Percentiles rank a stretch among this genome's conserved stretches.
Conservation (phyloP, 768 basidiomycete species). For the Podaxis sp. region DNA sequence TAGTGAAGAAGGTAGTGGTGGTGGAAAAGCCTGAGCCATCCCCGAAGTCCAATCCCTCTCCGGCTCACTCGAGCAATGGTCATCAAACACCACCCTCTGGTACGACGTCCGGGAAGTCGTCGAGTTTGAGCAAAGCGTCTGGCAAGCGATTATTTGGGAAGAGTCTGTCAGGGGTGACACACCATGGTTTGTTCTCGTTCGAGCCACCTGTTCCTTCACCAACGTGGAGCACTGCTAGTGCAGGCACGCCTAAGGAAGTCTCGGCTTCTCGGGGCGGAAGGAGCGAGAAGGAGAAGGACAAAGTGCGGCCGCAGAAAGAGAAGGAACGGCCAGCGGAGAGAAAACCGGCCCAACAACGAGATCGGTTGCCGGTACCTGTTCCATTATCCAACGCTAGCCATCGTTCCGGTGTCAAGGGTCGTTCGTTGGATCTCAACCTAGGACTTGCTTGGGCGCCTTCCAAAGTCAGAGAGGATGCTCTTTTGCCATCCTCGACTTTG, state of each 20-base stretch:
- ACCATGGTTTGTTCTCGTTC: constrained; percentile 66
- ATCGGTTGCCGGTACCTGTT: constrained; percentile 29
- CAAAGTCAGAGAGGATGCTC: constrained; percentile 63
- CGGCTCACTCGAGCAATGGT: constrained; percentile 36
- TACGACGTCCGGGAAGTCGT: constrained; percentile 40
- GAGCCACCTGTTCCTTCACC: constrained; percentile 65
- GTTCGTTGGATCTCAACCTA: constrained; percentile 69
- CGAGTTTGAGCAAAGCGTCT: constrained; percentile 59
- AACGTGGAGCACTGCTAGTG: constrained; percentile 34
- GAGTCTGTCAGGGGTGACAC: constrained; percentile 31
- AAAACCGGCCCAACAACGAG: constrained; percentile 13
- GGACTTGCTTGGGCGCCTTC: constrained; percentile 74
- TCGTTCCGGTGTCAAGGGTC: constrained; percentile 56
- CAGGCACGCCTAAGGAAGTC: constrained; percentile 27
- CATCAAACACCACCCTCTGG: constrained; percentile 34
- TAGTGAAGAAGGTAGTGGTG: constrained; percentile 15
- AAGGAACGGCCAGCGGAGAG: constrained; percentile 28
- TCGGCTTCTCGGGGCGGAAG: constrained; percentile 25
- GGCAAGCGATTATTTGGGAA: constrained; percentile 35
- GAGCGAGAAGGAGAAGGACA: constrained; percentile 31
- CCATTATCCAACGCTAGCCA: constrained; percentile 33
- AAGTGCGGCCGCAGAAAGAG: constrained; percentile 27
- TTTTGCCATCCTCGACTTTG: constrained; percentile 49
- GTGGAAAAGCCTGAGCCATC: constrained; percentile 17
- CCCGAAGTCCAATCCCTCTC: constrained; percentile 15